phyloP scores from a whole-genome alignment of 164 flowering plant genomes.

The Malania oleifera region DNA sequence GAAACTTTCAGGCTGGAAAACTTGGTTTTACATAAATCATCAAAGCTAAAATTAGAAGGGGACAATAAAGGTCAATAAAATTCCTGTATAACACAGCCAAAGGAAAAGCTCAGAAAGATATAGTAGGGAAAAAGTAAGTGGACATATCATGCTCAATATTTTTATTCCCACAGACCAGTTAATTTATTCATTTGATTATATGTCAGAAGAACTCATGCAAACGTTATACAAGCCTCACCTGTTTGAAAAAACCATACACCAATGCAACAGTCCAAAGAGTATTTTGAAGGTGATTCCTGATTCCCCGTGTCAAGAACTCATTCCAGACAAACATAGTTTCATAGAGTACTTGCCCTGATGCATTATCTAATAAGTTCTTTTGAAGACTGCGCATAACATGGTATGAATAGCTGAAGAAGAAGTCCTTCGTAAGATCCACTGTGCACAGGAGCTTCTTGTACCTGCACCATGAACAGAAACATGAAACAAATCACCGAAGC shows the following conservation, averaged over 20 bases:
- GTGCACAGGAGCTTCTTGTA: conserved; percentile 96
- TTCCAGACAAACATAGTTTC: conserved; percentile 99
- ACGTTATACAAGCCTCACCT: too few species aligned
- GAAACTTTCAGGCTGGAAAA: too few species aligned
- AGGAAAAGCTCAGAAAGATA: too few species aligned
- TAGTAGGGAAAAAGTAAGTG: too few species aligned
- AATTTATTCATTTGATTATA: too few species aligned
- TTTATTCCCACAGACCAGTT: too few species aligned
- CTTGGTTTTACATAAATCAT: too few species aligned
- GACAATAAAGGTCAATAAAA: too few species aligned
- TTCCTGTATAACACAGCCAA: too few species aligned
- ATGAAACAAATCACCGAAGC: conserved; percentile 22
- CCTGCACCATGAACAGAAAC: conserved; percentile 48
- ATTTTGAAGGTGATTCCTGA: conserved; percentile 55
- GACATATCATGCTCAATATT: too few species aligned
- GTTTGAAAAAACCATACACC: conserved; percentile 89
- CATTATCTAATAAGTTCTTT: conserved; percentile 58
- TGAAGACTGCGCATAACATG: conserved; percentile 91
- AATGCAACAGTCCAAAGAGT: conserved; percentile 68
- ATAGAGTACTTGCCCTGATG: conserved; percentile 45
- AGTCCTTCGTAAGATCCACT: conserved; percentile 97
- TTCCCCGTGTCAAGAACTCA: conserved; percentile 66
- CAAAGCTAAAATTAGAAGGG: too few species aligned
- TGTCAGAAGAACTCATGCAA: too few species aligned
- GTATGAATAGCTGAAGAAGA: conserved; percentile 99